Evolutionary conservation across 2,329 filamentous ascomycete species (phyloP).

Genomic region (Cylindrodendrum hubeiense): DNA sequence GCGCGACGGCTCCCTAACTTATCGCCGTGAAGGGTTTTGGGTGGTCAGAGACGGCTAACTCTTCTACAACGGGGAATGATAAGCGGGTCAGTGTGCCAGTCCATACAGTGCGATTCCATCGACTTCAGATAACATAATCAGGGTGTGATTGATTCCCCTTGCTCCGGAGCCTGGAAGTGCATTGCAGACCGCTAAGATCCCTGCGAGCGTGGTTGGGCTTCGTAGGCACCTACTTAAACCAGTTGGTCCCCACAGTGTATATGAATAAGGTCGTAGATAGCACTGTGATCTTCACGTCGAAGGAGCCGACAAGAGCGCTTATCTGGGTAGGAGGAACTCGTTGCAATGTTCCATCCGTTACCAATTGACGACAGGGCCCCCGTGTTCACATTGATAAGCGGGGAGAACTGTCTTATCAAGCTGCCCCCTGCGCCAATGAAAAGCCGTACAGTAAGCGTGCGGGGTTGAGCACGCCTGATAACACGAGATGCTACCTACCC

Average conservation of each 20-base stretch:
- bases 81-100: neutral
- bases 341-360: no score
- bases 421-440: neutral
- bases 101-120: neutral
- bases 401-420: no score
- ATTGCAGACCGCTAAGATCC: neutral
- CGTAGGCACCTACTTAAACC: neutral
- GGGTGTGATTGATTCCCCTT: neutral
- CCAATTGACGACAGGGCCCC: no score
- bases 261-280: constrained; percentile 10
- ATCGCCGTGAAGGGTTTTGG: neutral
- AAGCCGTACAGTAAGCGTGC: no score
- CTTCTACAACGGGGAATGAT: neutral
- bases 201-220: neutral
- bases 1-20: neutral
- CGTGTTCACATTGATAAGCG: no score
- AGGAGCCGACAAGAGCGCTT: neutral
- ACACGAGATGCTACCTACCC: no score
- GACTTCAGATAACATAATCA: neutral
- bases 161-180: neutral
- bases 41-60: neutral
- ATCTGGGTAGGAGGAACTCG: no score
- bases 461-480: no score
- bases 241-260: neutral
- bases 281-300: neutral